These are phyloP conservation scores for Mortierella sp. DNA, from an alignment of 371 early-diverging fungal species.

Conservation along the genomic window DNA sequence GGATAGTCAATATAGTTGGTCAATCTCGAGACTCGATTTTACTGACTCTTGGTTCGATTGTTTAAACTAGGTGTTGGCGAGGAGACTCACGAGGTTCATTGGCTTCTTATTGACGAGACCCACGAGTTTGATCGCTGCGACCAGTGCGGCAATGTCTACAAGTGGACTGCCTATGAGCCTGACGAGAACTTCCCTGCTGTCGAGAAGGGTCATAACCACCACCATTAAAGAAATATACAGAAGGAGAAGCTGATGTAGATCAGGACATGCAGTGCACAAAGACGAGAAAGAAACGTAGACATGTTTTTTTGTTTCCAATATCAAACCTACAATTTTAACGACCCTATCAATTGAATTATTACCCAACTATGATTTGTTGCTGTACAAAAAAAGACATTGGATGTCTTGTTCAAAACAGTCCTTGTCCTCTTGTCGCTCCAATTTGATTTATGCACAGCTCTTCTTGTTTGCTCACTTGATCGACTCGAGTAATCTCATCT, in stretches of 20 bases:
- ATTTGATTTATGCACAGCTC: background rate
- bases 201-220: conserved; percentile 30
- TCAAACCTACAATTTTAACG: background rate
- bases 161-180: conserved; percentile 58
- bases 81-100: conserved; percentile 51
- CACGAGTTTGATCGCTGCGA: conserved; percentile 95
- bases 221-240: conserved; percentile 24
- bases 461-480: background rate
- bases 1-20: too few relatives aligned
- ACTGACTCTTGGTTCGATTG: background rate
- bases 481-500: background rate
- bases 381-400: too few relatives aligned
- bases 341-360: too few relatives aligned
- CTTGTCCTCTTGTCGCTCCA: too few relatives aligned
- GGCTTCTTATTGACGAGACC: conserved; percentile 58
- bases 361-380: too few relatives aligned
- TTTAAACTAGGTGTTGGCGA: conserved; percentile 48
- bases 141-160: conserved; percentile 93
- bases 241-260: background rate
- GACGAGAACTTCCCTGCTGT: conserved; percentile 56
- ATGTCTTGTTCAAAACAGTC: too few relatives aligned
- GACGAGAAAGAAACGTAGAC: conserved; percentile 33
- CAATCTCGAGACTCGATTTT: background rate
- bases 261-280: background rate
- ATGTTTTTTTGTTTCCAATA: conserved; percentile 35